Evolutionary conservation across 495 filamentous ascomycete genomes (phyloP).

Genomic region (Lophiostoma macrostomum): DNA sequence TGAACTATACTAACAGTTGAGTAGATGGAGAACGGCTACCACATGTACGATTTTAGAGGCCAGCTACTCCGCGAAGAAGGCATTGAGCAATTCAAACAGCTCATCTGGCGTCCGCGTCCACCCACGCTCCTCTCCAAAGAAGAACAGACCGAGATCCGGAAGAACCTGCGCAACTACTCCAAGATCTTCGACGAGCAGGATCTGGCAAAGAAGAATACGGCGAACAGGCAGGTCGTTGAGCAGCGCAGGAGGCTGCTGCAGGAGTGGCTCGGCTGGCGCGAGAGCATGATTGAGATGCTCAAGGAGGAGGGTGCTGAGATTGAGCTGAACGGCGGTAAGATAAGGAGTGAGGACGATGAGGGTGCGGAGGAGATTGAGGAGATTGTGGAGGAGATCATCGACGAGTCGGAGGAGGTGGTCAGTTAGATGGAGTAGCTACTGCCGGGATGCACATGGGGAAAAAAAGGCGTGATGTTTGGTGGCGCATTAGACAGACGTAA

Average conservation of each 20-base stretch:
- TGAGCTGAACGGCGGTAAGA: constrained; percentile 48
- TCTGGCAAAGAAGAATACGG: constrained; percentile 82
- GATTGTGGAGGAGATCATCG: constrained; percentile 66
- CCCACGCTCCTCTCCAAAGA: constrained; percentile 83
- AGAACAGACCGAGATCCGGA: constrained; percentile 95
- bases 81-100: constrained; percentile 97
- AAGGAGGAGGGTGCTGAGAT: constrained; percentile 55
- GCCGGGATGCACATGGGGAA: too few species aligned
- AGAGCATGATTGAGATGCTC: constrained; percentile 68
- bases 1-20: too few species aligned
- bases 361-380: constrained; percentile 92
- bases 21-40: constrained; percentile 99
- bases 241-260: constrained; percentile 74
- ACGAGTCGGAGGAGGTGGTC: constrained; percentile 79
- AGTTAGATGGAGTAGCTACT: too few species aligned
- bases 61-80: constrained; percentile 84
- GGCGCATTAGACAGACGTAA: too few species aligned
- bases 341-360: constrained; percentile 59
- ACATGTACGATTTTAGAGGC: constrained; percentile 94
- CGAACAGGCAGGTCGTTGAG: constrained; percentile 90
- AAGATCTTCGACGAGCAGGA: constrained; percentile 94
- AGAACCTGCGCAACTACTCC: constrained; percentile 95
- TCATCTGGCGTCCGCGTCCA: constrained; percentile 88
- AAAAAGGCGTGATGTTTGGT: too few species aligned
- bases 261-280: constrained; percentile 88